phyloP scores from a whole-genome alignment of 2,329 filamentous ascomycete genomes.

The Cordyceps pruinosa region DNA sequence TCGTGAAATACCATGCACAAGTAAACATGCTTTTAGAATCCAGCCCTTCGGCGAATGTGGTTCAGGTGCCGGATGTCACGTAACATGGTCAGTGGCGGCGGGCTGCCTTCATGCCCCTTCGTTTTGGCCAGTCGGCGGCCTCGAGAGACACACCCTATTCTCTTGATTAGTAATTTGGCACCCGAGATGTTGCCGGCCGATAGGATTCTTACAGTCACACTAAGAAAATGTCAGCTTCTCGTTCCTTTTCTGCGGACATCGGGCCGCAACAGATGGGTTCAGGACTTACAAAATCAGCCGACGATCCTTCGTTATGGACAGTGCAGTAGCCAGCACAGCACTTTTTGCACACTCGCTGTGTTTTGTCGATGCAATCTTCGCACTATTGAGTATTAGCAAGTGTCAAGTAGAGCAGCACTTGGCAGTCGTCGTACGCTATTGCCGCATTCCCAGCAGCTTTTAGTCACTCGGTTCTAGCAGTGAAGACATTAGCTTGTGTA shows the following conservation, averaged over 20 bases:
- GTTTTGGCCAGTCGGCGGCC: slow-evolving; percentile 20
- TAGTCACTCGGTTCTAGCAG: slow-evolving; percentile 51
- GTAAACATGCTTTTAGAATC: not conserved
- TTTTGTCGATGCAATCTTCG: slow-evolving; percentile 62
- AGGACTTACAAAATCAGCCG: slow-evolving; percentile 48
- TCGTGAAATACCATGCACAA: not conserved
- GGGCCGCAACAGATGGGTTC: not conserved
- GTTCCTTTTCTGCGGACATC: too few species aligned
- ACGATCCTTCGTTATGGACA: slow-evolving; percentile 76
- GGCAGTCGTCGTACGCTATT: slow-evolving; percentile 53
- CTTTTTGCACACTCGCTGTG: slow-evolving; percentile 62
- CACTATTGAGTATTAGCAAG: slow-evolving; percentile 47
- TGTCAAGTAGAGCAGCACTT: not conserved
- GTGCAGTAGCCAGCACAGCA: slow-evolving; percentile 79
- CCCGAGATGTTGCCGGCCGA: not conserved
- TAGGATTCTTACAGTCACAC: slow-evolving; percentile 16
- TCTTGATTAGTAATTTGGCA: not conserved
- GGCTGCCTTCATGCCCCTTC: slow-evolving; percentile 1
- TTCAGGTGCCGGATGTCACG: slow-evolving; percentile 8
- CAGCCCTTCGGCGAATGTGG: slow-evolving; percentile 7
- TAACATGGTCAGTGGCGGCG: not conserved
- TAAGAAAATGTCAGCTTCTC: slow-evolving; percentile 23
- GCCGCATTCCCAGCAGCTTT: slow-evolving; percentile 81
- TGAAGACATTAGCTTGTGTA: slow-evolving; percentile 13
- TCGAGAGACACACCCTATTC: slow-evolving; percentile 31